Evolutionary conservation across 1,284 basidiomycete genomes (phyloP).

Genomic region (Cutaneotrichosporon cavernicola): DNA sequence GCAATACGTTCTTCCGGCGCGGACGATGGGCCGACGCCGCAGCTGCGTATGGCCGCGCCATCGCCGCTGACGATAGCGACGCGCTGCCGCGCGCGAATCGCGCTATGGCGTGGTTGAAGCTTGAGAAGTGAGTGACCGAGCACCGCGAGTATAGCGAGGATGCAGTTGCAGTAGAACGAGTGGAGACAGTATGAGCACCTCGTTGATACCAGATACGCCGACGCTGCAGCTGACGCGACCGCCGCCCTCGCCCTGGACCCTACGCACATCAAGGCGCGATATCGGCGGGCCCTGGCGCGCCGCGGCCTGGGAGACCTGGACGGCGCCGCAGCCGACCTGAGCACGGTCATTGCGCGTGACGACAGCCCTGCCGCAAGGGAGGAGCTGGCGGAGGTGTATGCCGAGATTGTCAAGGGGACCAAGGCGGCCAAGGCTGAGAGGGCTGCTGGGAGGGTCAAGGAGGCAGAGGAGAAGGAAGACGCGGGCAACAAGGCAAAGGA

Average conservation of each 20-base stretch:
- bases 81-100: slow-evolving; percentile 45
- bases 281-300: slow-evolving; percentile 43
- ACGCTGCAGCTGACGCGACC: slow-evolving; percentile 50
- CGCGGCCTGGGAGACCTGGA: slow-evolving; percentile 34
- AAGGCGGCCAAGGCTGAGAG: not conserved
- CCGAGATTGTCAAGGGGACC: not conserved
- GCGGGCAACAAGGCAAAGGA: not conserved
- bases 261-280: slow-evolving; percentile 48
- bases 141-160: too few species aligned
- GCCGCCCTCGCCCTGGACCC: slow-evolving; percentile 33
- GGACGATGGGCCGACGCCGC: slow-evolving; percentile 47
- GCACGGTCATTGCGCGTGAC: slow-evolving; percentile 22
- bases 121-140: slow-evolving; percentile 40
- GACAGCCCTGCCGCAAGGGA: slow-evolving; percentile 36
- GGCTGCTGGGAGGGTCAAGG: not conserved
- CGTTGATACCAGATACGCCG: slow-evolving; percentile 36
- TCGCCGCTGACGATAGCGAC: slow-evolving; percentile 38
- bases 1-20: slow-evolving; percentile 49
- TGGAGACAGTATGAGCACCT: not conserved
- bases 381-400: slow-evolving; percentile 38
- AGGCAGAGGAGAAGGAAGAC: not conserved
- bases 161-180: too few species aligned
- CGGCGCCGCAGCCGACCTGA: slow-evolving; percentile 28
- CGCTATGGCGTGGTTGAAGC: slow-evolving; percentile 51
- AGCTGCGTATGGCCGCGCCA: slow-evolving; percentile 47